phyloP scores from a whole-genome alignment of 2,329 filamentous ascomycete species.

The Stagonosporopsis tanaceti region DNA sequence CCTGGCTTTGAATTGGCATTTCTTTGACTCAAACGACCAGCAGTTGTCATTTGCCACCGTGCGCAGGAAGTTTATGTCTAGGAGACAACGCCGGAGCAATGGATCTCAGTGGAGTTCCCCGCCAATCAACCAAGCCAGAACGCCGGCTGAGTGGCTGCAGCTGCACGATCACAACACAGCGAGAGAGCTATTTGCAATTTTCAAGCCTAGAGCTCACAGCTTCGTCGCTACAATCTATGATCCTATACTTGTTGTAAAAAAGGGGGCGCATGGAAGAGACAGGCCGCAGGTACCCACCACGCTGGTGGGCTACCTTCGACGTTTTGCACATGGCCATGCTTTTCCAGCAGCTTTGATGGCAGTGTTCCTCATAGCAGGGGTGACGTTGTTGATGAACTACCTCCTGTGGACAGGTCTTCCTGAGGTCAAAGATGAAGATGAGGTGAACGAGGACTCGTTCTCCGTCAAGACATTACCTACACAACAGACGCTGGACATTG shows the following conservation, averaged over 20 bases:
- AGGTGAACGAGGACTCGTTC: slow-evolving; percentile 62
- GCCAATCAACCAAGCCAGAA: slow-evolving; percentile 75
- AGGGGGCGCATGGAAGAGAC: slow-evolving; percentile 71
- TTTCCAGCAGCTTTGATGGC: slow-evolving; percentile 70
- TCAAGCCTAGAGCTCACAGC: slow-evolving; percentile 75
- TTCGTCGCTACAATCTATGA: slow-evolving; percentile 79
- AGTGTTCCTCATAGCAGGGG: slow-evolving; percentile 68
- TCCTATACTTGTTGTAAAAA: slow-evolving; percentile 75
- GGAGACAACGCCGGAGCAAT: slow-evolving; percentile 26
- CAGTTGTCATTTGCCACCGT: slow-evolving; percentile 36
- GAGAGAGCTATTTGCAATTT: slow-evolving; percentile 75
- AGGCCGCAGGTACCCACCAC: slow-evolving; percentile 57
- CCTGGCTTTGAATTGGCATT: slow-evolving; percentile 78
- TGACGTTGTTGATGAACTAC: slow-evolving; percentile 77
- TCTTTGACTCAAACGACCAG: slow-evolving; percentile 68
- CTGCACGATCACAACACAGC: slow-evolving; percentile 82
- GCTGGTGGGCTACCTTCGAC: slow-evolving; percentile 61
- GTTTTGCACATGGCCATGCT: slow-evolving; percentile 70
- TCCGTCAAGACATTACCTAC: slow-evolving; percentile 67
- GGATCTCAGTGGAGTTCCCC: slow-evolving; percentile 52
- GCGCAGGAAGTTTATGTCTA: slow-evolving; percentile 34
- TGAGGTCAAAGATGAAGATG: slow-evolving; percentile 54
- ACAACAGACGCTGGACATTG: slow-evolving; percentile 74
- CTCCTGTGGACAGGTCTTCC: slow-evolving; percentile 71
- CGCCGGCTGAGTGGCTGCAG: slow-evolving; percentile 77